Base-by-base conservation (phyloP, 306 rosid species). In the Dryas drummondii region DNA sequence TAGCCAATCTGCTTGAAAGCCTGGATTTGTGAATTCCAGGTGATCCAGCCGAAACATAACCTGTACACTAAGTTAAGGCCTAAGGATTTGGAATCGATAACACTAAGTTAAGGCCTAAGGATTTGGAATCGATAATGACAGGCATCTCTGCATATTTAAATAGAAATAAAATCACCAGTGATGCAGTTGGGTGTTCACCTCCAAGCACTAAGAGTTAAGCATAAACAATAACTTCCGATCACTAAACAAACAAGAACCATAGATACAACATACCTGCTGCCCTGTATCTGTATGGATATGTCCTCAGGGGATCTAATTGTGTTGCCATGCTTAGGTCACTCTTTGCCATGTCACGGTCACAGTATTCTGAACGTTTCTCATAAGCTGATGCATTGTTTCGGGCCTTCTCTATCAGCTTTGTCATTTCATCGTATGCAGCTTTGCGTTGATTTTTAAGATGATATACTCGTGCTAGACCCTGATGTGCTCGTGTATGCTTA, bases 261-360 rank as follows among this genome's bases (percentile, higher is more conserved):
- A 67, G 17, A 27, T 64, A 78, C 2, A 70, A 79, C 74, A 80
- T 87, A 93, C 98, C 98, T 62, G 98, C 98, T 60, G 98, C 98
- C 76, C 98, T 87, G 56, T 93, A 90, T 93, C 98, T 87, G 86
- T 93, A 93, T 4, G 98, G 98, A 82, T 93, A 93, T 47, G 97
- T 93, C 82, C 98, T 86, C 72, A 90, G 69, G 70, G 98, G 98
- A 81, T 93, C 98, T 78, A 93, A 82, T 64, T 85, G 85, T 37
- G 98, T 82, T 40, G 97, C 97, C 90, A 76, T 90, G 49, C 70
- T 76, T 58, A 93, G 93, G 85, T 93, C 98, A 53, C 87, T 90
- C 86, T 80, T 93, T 75, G 98, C 98, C 98, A 90, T 93, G 82
- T 93, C 94, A 68, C 98, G 93, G 61, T 91, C 97, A 84, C 98